These are phyloP conservation scores for Margaritispora aquatica DNA, from an alignment of 495 filamentous ascomycete species.

Conservation along the genomic window DNA sequence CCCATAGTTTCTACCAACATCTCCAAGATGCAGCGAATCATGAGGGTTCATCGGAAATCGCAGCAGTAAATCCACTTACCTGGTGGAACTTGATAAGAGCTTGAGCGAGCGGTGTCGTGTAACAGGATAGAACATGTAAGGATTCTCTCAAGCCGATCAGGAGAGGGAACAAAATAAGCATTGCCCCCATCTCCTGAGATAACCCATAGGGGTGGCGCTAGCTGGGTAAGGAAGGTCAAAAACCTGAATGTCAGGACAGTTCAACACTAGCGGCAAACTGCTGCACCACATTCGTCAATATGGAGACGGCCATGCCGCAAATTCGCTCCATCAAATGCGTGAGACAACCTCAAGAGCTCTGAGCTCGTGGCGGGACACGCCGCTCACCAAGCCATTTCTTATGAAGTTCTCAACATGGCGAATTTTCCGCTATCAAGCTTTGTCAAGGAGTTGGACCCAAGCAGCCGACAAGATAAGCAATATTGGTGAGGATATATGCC, in stretches of 20 bases:
- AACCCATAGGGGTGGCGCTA: background rate
- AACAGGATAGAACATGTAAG: too few species aligned
- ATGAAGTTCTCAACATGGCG: background rate
- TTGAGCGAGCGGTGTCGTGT: background rate
- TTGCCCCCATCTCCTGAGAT: background rate
- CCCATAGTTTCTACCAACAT: too few species aligned
- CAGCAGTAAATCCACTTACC: background rate
- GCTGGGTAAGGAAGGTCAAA: slow-evolving; percentile 10
- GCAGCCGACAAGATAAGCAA: background rate
- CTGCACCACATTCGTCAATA: background rate
- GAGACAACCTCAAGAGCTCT: background rate
- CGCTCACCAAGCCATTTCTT: background rate
- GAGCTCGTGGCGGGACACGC: background rate
- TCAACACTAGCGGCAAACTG: background rate
- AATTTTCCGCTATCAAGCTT: background rate
- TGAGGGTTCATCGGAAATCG: background rate
- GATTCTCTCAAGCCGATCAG: too few species aligned
- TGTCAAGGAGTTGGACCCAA: background rate
- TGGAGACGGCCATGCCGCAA: background rate
- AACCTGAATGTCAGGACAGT: background rate
- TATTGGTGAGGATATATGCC: background rate
- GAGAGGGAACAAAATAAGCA: background rate
- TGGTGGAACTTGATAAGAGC: background rate
- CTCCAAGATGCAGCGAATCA: background rate
- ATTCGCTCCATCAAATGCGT: background rate